Evolutionary conservation across 805 yeast species (phyloP), one percentile per base, ranked within the genome.

Genomic region (Yamadazyma tumulicola): DNA sequence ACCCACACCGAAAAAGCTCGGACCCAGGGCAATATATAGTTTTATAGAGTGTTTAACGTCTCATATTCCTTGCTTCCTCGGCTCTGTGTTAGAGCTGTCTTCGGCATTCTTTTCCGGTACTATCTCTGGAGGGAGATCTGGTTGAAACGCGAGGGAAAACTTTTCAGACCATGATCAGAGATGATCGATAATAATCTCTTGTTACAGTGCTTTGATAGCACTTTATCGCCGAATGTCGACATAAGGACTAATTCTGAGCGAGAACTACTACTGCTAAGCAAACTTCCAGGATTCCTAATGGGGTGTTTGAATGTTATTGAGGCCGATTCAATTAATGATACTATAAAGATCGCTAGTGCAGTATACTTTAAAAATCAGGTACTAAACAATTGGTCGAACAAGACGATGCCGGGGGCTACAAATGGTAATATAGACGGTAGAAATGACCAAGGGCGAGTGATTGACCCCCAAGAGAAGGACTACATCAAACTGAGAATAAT

Each of bases 341-440:
- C 12, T 13, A 69, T 83, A 32, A 74, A 79, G 46, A 64, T 77
- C 31, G 85, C 94, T 9, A 82, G 94, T 2, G 88, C 93, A 0
- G 79, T 91, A 4, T 86, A 77, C 57, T 76, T 87, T 57, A 91
- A 91, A 55, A 89, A 91, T 57, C 70, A 79, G 37, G 69, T 87
- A 15, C 63, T 69, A 11, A 69, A 75, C 23, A 69, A 74, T 33
- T 89, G 97, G 97, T 34, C 37, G 18, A 9, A 49, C 22, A 57
- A 59, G 16, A 51, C 43, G 30, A 43, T 56, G 36, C 18, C 7
- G 32, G 38, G n/a, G n/a, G n/a, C n/a, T n/a, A n/a, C n/a, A n/a
- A n/a, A n/a, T n/a, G n/a, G n/a, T n/a, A n/a, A n/a, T n/a, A n/a
- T n/a, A n/a, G n/a, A n/a, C n/a, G n/a, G n/a, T n/a, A n/a, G n/a